Percentiles rank a stretch among this genome's conserved stretches.
Conservation (phyloP, 805 yeast species). For the Metschnikowia baotianmanensis region DNA sequence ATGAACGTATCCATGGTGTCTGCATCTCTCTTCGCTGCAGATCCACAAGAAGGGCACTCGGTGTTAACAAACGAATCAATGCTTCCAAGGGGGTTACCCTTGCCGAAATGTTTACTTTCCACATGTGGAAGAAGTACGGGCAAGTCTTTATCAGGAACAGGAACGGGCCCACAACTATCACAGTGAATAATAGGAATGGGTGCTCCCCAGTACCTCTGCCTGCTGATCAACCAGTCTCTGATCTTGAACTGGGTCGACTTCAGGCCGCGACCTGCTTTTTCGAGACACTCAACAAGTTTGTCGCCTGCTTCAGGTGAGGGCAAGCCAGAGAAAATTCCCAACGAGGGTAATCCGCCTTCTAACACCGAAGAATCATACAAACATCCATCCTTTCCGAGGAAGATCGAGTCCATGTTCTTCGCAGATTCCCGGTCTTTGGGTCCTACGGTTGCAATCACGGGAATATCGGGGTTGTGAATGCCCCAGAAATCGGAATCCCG, state of each 20-base stretch:
- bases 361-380: constrained; percentile 28
- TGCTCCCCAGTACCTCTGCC: constrained; percentile 98
- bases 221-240: constrained; percentile 91
- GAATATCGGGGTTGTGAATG: constrained; percentile 48
- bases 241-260: constrained; percentile 56
- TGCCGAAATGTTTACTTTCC: constrained; percentile 52
- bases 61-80: constrained; percentile 68
- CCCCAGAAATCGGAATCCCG: constrained; percentile 84
- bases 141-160: constrained; percentile 84
- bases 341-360: constrained; percentile 23
- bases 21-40: constrained; percentile 78
- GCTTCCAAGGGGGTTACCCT: constrained; percentile 62
- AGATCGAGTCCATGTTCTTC: constrained; percentile 34
- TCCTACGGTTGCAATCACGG: constrained; percentile 46
- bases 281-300: constrained; percentile 44
- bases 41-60: constrained; percentile 78
- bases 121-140: constrained; percentile 79
- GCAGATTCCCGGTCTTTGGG: constrained; percentile 25
- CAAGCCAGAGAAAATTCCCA: constrained; percentile 49
- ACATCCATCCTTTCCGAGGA: constrained; percentile 47
- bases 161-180: constrained; percentile 78
- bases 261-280: constrained; percentile 40
- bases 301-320: constrained; percentile 49
- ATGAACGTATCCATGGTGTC: constrained; percentile 99
- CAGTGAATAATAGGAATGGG: constrained; percentile 96